Evolutionary conservation across 441 rosid species (phyloP), one percentile per base, ranked within the genome.

Genomic region (Erodium texanum): DNA sequence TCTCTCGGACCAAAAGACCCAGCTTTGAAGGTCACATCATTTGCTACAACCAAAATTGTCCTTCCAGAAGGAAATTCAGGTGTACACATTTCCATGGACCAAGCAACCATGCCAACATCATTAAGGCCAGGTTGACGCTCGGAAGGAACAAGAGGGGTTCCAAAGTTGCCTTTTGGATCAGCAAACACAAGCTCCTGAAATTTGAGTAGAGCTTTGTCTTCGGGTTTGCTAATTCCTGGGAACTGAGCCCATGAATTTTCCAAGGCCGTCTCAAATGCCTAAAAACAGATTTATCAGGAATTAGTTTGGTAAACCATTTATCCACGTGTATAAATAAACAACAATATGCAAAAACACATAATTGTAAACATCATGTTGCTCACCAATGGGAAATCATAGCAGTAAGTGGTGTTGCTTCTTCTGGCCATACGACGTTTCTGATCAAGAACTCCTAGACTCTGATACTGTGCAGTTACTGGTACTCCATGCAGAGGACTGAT

Each of bases 1-100:
- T 96, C 99, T 79, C 82, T 90, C 63, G 93, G 98, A 70, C 99
- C 99, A 79, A 96, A 96, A 70, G 99, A 96, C 70, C 99, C 99
- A 41, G 96, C 98, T 82, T 87, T 93, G 79, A 89, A 93, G 77
- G 99, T 96, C 74, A 93, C 96, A 75, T 96, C 99, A 79, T 96
- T 96, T 34, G 94, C 83, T 19, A 96, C 87, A 66, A 96, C 70
- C 70, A 93, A 78, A 74, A 93, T 82, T 70, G 74, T 90, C 71
- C 99, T 88, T 80, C 99, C 99, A 79, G 87, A 82, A 64, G 99
- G 97, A 76, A 90, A 96, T 81, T 96, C 99, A 0, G 97, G 97
- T 67, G 96, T 93, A 62, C 73, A 79, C 89, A 96, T 81, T 76
- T 92, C 99, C 87, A 96, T 78, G 83, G 78, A 73, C 99, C 99